Percentiles rank a stretch among this genome's conserved stretches.
phyloP scores from a whole-genome alignment of 2,329 filamentous ascomycete genomes.

The Fonsecaea erecta region DNA sequence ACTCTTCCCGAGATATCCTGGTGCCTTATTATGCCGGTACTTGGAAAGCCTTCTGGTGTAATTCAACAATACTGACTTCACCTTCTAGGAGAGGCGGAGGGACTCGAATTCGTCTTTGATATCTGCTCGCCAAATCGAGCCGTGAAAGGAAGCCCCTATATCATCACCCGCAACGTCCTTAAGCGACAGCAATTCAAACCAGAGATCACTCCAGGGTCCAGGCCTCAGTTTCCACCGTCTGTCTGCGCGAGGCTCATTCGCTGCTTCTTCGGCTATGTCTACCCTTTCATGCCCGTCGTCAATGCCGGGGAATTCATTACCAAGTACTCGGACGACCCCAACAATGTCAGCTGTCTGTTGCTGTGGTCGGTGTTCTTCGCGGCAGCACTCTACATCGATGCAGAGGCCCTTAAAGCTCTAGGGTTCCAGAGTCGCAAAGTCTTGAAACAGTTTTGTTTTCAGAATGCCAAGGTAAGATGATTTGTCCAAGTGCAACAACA shows the following conservation, averaged over 20 bases:
- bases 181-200: slow-evolving; percentile 16
- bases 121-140: slow-evolving; percentile 24
- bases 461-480: slow-evolving; percentile 43
- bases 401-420: slow-evolving; percentile 38
- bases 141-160: slow-evolving; percentile 22
- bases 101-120: slow-evolving; percentile 30
- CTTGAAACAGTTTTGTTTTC: slow-evolving; percentile 46
- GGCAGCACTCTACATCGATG: slow-evolving; percentile 42
- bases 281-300: slow-evolving; percentile 25
- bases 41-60: not conserved
- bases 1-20: not conserved
- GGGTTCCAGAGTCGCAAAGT: slow-evolving; percentile 44
- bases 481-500: not conserved
- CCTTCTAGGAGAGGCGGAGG: slow-evolving; percentile 24
- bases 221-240: slow-evolving; percentile 4
- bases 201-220: slow-evolving; percentile 1
- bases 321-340: slow-evolving; percentile 8
- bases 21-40: slow-evolving; percentile 28
- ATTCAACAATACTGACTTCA: not conserved
- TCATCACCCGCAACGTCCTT: slow-evolving; percentile 21
- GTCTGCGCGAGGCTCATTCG: slow-evolving; percentile 18
- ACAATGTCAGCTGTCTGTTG: slow-evolving; percentile 37
- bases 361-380: slow-evolving; percentile 50
- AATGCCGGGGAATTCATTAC: slow-evolving; percentile 23
- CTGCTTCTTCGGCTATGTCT: slow-evolving; percentile 26